A percentile compares a stretch with the other conserved stretches of the same genome.
Evolutionary conservation across 441 rosid species (phyloP).

Genomic region (Daphne laureola): DNA sequence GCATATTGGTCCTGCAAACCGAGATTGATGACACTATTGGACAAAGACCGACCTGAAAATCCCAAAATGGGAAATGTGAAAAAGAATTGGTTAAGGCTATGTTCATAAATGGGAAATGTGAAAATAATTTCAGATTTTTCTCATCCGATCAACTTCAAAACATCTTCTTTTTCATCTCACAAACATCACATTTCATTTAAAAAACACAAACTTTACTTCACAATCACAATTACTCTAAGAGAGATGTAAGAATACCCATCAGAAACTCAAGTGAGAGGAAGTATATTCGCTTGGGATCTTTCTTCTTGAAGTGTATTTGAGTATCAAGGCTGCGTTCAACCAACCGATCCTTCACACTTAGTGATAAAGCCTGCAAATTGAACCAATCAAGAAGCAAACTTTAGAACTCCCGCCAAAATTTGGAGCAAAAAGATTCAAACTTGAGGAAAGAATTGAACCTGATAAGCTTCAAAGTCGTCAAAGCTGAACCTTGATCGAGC

Average conservation of each 20-base stretch:
- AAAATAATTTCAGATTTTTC: no score
- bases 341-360: slow-evolving; percentile 44
- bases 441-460: slow-evolving; percentile 16
- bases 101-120: no score
- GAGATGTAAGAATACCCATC: slow-evolving; percentile 30
- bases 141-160: no score
- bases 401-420: slow-evolving; percentile 33
- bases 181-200: no score
- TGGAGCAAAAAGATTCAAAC: background rate
- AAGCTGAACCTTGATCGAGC: slow-evolving; percentile 42
- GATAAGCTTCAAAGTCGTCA: slow-evolving; percentile 56
- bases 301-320: slow-evolving; percentile 34
- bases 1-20: slow-evolving; percentile 40
- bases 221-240: no score
- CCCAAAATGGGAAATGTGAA: background rate
- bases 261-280: slow-evolving; percentile 52
- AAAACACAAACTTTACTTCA: no score
- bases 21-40: slow-evolving; percentile 43
- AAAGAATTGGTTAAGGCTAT: no score
- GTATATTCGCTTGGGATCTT: slow-evolving; percentile 44
- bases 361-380: slow-evolving; percentile 36
- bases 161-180: no score
- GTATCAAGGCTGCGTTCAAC: slow-evolving; percentile 51
- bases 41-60: slow-evolving; percentile 41
- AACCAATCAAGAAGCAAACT: background rate